Conservation (phyloP, 192 early-diverging fungal genomes). For the Backusella tarrabulga region DNA sequence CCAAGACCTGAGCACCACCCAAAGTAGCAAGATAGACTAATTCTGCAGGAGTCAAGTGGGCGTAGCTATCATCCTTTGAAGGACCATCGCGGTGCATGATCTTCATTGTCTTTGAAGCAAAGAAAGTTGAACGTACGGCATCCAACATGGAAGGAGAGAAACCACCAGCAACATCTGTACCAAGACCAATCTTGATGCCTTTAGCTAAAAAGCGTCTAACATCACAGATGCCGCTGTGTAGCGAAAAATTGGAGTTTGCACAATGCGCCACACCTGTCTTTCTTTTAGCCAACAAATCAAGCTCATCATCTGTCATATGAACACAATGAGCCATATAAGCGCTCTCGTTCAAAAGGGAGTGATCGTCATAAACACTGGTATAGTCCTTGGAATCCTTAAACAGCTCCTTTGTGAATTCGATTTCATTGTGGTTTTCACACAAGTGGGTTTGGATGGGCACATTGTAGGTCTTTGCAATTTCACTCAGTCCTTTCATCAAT, state of each 20-base stretch:
- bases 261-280: slow-evolving; percentile 87
- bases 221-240: slow-evolving; percentile 78
- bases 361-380: slow-evolving; percentile 73
- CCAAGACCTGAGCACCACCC: slow-evolving; percentile 85
- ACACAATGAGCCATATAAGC: slow-evolving; percentile 95
- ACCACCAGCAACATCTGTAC: slow-evolving; percentile 93
- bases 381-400: slow-evolving; percentile 75
- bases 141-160: slow-evolving; percentile 84
- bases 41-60: slow-evolving; percentile 65
- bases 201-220: slow-evolving; percentile 71
- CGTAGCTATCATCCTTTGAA: slow-evolving; percentile 27
- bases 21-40: slow-evolving; percentile 86
- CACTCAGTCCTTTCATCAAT: slow-evolving; percentile 68
- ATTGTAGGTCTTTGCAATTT: slow-evolving; percentile 66
- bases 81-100: slow-evolving; percentile 31
- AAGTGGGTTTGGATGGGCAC: slow-evolving; percentile 93
- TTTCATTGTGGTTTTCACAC: slow-evolving; percentile 81
- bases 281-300: slow-evolving; percentile 57
- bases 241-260: slow-evolving; percentile 87
- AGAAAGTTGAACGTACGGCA: slow-evolving; percentile 79
- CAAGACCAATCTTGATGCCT: slow-evolving; percentile 86
- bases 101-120: slow-evolving; percentile 67
- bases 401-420: slow-evolving; percentile 68
- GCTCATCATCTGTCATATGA: slow-evolving; percentile 77
- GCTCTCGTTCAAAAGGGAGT: slow-evolving; percentile 67